Evolutionary conservation across 75 land plant species (phyloP), one percentile per base, ranked within the genome.

Genomic region (Pinus albicaulis): DNA sequence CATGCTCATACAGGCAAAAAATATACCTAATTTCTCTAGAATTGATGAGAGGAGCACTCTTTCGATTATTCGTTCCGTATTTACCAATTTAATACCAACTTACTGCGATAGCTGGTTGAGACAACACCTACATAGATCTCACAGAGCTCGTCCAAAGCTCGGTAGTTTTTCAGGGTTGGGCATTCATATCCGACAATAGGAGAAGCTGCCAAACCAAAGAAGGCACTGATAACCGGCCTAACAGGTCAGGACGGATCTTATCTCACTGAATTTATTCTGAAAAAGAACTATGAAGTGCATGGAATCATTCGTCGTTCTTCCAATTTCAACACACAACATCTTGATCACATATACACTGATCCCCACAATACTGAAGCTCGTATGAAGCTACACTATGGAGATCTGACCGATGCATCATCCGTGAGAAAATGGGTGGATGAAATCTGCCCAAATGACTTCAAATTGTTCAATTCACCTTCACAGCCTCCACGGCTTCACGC

Each of bases 191-290:
- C n/a, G 34, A 38, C 70, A 17, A 76, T 76, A 73, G 78, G 74
- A 52, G 78, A 76, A 70, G 24, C 75, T 23, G 57, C 71, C 2
- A 64, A 6, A 36, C 71, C 73, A 24, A 89, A 79, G 86, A 82
- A 85, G 57, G 96, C 98, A 3, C 75, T 95, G 73, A 86, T 95
- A 63, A 91, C 94, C 0, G 98, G 96, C 5, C 93, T 95, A 75
- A 95, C 97, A 7, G 98, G 98, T 34, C 96, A 93, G 77, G 96
- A 95, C 77, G 97, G 96, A 5, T 95, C 97, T 3, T 95, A 95
- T 80, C 83, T 95, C 20, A 95, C 96, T 12, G 96, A 95, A 76
- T 88, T 95, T 77, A 85, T 95, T 72, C 90, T 95, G 26, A 63
- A 66, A 48, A 95, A 95, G 75, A 90, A 89, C 56, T 95, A 95